Evolutionary conservation across 805 yeast species (phyloP).

Genomic region (Candida caryicola): DNA sequence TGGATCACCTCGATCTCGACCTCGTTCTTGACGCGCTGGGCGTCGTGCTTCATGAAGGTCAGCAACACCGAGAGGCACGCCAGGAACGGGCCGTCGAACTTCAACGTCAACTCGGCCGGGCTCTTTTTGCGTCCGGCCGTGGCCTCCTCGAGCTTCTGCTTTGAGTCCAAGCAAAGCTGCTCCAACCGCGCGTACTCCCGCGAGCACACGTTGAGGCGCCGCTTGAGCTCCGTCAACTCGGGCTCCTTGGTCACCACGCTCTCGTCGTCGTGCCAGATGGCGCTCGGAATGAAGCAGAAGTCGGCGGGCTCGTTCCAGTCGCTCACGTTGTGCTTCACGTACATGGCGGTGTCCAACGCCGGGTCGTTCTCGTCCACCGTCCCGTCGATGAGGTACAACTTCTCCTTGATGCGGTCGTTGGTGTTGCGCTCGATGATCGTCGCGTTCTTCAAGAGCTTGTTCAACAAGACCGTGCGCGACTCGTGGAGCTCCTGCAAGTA

Average conservation of each 20-base stretch:
- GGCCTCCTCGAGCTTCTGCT: constrained; percentile 49
- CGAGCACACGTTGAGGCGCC: constrained; percentile 43
- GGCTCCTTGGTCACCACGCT: constrained; percentile 57
- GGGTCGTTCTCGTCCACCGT: constrained; percentile 72
- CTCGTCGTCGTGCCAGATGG: constrained; percentile 97
- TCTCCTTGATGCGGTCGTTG: constrained; percentile 45
- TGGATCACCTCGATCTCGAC: constrained; percentile 91
- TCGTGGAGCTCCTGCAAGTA: constrained; percentile 82
- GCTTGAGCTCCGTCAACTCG: constrained; percentile 56
- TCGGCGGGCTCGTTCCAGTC: constrained; percentile 86
- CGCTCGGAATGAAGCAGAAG: constrained; percentile 79
- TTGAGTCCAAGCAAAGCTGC: constrained; percentile 44
- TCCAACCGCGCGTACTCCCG: constrained; percentile 39
- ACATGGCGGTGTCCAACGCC: constrained; percentile 80
- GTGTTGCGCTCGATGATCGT: constrained; percentile 53
- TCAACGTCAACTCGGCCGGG: constrained; percentile 39
- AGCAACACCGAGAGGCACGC: constrained; percentile 53
- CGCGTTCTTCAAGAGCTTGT: constrained; percentile 65
- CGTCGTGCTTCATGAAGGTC: constrained; percentile 70
- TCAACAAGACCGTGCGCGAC: constrained; percentile 66
- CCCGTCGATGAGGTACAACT: constrained; percentile 48
- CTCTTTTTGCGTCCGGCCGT: constrained; percentile 32
- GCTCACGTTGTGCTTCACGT: constrained; percentile 75
- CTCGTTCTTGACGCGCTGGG: constrained; percentile 67
- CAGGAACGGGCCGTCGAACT: constrained; percentile 52